A percentile compares a stretch with the other conserved stretches of the same genome.
Conservation (phyloP, 176 grass and related monocot genomes). For the sorghum (Sorghum bicolor) region DNA sequence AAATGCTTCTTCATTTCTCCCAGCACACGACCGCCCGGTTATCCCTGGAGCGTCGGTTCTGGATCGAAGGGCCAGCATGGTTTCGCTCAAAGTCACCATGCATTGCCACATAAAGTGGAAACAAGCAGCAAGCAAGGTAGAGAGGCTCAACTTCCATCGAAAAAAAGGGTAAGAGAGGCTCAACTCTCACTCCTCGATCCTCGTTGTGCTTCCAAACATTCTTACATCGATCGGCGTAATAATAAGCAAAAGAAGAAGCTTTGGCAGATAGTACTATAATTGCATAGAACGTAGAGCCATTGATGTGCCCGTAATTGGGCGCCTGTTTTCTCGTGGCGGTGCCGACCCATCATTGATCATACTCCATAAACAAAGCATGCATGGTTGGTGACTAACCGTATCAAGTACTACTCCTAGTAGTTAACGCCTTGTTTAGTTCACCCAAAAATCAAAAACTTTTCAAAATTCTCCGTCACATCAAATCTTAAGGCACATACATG, state of each 20-base stretch:
- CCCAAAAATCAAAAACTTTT: no score
- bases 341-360: neutral
- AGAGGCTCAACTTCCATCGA: no score
- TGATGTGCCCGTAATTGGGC: slow-evolving; percentile 1
- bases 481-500: no score
- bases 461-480: no score
- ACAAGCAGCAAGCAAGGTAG: neutral
- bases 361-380: neutral
- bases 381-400: neutral
- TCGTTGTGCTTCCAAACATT: slow-evolving; percentile 14
- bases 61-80: neutral
- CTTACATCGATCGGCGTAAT: neutral
- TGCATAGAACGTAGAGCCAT: slow-evolving; percentile 22
- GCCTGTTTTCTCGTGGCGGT: neutral
- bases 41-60: neutral
- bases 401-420: neutral
- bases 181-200: neutral
- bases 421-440: no score
- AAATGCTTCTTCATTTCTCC: no score
- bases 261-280: neutral
- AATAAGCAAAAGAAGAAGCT: slow-evolving; percentile 11
- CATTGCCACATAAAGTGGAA: neutral
- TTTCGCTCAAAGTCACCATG: slow-evolving; percentile 4
- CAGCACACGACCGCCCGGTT: no score
- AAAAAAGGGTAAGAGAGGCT: no score